Evolutionary conservation across 2,329 filamentous ascomycete genomes (phyloP).

Genomic region (Microcyclospora pomicola): DNA sequence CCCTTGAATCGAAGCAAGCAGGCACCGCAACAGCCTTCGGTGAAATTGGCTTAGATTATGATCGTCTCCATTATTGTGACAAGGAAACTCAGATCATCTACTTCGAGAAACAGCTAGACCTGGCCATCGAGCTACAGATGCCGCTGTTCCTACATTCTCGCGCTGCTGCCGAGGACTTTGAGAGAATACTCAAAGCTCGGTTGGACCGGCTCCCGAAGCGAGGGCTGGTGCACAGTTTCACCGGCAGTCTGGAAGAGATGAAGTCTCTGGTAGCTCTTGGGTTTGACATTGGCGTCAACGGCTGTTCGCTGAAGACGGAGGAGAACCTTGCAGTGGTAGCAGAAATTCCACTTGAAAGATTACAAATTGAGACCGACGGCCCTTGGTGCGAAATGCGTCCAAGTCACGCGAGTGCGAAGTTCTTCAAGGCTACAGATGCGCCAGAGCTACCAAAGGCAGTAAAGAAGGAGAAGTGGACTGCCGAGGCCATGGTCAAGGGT

Average conservation of each 20-base stretch:
- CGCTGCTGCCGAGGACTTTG: conserved; percentile 75
- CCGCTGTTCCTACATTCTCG: conserved; percentile 88
- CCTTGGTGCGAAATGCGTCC: conserved; percentile 93
- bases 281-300: conserved; percentile 87
- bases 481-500: conserved; percentile 82
- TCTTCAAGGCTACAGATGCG: conserved; percentile 44
- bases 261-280: conserved; percentile 62
- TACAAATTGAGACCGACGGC: conserved; percentile 95
- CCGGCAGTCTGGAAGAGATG: conserved; percentile 77
- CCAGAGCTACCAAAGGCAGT: conserved; percentile 65
- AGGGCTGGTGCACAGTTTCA: conserved; percentile 90
- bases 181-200: conserved; percentile 48
- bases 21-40: conserved; percentile 68
- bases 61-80: conserved; percentile 70
- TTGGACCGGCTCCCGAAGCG: conserved; percentile 45
- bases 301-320: conserved; percentile 86
- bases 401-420: conserved; percentile 71
- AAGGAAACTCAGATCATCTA: conserved; percentile 70
- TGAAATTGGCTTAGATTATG: conserved; percentile 93
- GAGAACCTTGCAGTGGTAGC: conserved; percentile 80
- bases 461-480: conserved; percentile 91
- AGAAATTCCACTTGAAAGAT: conserved; percentile 58
- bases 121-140: conserved; percentile 63
- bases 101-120: conserved; percentile 67
- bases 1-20: conserved; percentile 42